Evolutionary conservation across 2,329 filamentous ascomycete species (phyloP), one percentile per base, ranked within the genome.

Genomic region (Hortaea sp.): DNA sequence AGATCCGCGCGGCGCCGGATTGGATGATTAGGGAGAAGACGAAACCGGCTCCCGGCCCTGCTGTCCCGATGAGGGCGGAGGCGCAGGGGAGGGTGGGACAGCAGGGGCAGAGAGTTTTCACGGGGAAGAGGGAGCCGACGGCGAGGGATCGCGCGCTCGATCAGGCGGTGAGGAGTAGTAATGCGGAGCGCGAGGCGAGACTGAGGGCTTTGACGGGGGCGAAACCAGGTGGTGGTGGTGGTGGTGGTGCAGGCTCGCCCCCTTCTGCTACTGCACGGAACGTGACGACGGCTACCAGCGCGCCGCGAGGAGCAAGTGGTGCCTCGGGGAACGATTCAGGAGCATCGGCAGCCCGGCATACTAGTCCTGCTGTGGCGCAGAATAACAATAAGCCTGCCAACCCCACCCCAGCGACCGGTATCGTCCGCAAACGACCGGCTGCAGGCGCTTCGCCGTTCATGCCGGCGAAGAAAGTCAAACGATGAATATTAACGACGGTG

Each of bases 391-490:
- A 20, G 20, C 20, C 20, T 20, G 20, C 20, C 20, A 20, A 20
- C 20, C 20, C 20, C 4, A 20, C 20, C 2, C 20, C 20, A 20
- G 20, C 20, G 20, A 2, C 20, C 2, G 32, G 32, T 35, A 29
- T 34, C n/a, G 13, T 47, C 29, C 49, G 47, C 44, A 60, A 56
- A 48, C 49, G 57, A 10, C 50, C 55, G 30, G 52, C 55, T 10
- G 20, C 40, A 5, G 28, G 42, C 6, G 9, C 41, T 7, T 57
- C 55, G 20, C 44, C 51, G 10, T 53, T 57, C 44, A 56, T 53
- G 32, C 32, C 32, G n/a, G n/a, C 7, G 32, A 35, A 57, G 44
- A 53, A 53, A 41, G 41, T 53, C 47, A 54, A 29, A 27, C 12
- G 40, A 30, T 27, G 6, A 35, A 35, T 37, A 12, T 37, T 12